Conservation (phyloP, 2,329 filamentous ascomycete species). For the Fusarium sororula region DNA sequence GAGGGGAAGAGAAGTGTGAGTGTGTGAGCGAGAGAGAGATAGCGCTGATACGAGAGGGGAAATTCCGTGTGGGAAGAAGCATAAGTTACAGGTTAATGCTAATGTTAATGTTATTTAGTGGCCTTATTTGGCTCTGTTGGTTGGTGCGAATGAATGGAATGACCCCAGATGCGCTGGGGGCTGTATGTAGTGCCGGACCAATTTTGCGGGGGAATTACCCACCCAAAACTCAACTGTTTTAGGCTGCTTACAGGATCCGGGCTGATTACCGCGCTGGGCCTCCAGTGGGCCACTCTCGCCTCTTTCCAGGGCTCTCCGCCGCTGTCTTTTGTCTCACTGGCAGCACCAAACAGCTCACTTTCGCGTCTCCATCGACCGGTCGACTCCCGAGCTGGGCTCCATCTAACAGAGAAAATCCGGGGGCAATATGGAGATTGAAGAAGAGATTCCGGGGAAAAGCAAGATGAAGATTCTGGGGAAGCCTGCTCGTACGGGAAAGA, state of each 20-base stretch:
- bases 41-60: slow-evolving; percentile 2
- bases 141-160: slow-evolving; percentile 18
- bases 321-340: neutral
- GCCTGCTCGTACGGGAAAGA: slow-evolving; percentile 10
- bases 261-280: slow-evolving; percentile 31
- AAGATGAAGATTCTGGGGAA: slow-evolving; percentile 33
- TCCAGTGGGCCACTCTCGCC: slow-evolving; percentile 7
- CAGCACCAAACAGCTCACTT: slow-evolving; percentile 25
- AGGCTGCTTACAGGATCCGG: slow-evolving; percentile 5
- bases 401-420: neutral
- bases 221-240: neutral
- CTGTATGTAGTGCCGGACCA: neutral
- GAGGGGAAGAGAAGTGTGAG: slow-evolving; percentile 8
- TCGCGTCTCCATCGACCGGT: slow-evolving; percentile 18
- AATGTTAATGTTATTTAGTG: slow-evolving; percentile 6
- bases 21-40: neutral
- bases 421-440: slow-evolving; percentile 6
- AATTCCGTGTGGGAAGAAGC: neutral
- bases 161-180: slow-evolving; percentile 20
- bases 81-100: neutral
- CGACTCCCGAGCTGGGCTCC: slow-evolving; percentile 23
- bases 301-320: neutral
- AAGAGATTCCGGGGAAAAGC: slow-evolving; percentile 30
- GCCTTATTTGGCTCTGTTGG: neutral
- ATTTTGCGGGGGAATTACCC: slow-evolving; percentile 27